These are phyloP conservation scores for Luvunga scandens DNA, from an alignment of 345 rosid species.

Conservation along the genomic window DNA sequence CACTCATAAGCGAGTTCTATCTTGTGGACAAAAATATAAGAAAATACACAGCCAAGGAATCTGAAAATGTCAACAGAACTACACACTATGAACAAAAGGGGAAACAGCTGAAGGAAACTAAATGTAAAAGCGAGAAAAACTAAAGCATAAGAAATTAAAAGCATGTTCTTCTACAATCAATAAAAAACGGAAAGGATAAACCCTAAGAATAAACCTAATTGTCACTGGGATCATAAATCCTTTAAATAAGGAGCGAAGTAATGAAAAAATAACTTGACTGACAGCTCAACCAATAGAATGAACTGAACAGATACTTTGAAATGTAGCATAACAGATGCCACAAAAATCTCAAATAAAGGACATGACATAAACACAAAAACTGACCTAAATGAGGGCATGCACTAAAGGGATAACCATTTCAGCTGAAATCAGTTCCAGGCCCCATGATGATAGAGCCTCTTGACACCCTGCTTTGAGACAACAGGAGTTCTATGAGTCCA, in stretches of 20 bases:
- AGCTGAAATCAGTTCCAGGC: conserved; percentile 98
- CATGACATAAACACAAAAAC: conserved; percentile 66
- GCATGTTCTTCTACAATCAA: neutral
- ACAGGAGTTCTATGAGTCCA: conserved; percentile 70
- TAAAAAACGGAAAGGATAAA: neutral
- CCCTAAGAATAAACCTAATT: conserved; percentile 9
- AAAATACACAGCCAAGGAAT: neutral
- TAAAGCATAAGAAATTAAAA: conserved; percentile 4
- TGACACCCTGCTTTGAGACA: conserved; percentile 92
- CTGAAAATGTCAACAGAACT: neutral
- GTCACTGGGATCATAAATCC: conserved; percentile 18
- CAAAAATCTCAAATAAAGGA: conserved; percentile 55
- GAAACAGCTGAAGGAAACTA: neutral
- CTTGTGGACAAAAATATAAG: neutral
- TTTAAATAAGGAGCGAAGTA: conserved; percentile 26
- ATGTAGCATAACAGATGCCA: conserved; percentile 54
- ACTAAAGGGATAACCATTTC: conserved; percentile 79
- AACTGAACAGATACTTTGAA: conserved; percentile 40
- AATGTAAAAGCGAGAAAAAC: conserved; percentile 7
- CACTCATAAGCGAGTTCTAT: neutral
- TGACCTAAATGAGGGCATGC: conserved; percentile 82
- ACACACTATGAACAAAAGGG: neutral
- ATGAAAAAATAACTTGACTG: conserved; percentile 33
- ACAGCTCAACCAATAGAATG: conserved; percentile 32
- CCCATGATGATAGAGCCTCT: conserved; percentile 93